Conservation (phyloP, 192 early-diverging fungal genomes). For the Coemansia sp. region DNA sequence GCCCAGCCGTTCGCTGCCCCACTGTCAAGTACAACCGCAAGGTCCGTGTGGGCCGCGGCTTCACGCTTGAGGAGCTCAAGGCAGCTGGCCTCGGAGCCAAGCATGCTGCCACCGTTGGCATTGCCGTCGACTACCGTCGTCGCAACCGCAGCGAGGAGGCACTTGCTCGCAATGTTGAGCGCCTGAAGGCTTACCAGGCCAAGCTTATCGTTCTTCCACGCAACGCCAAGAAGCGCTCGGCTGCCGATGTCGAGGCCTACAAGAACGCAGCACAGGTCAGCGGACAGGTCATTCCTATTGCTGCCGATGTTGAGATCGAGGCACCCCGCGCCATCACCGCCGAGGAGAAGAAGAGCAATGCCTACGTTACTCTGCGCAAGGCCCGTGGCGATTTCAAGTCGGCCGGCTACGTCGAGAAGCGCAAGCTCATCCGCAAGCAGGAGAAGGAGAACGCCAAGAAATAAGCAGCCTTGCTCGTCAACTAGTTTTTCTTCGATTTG, state of each 20-base stretch:
- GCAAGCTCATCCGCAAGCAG: constrained; percentile 39
- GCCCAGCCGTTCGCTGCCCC: constrained; percentile 94
- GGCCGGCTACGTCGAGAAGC: constrained; percentile 61
- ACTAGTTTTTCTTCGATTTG: neutral
- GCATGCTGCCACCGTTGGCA: constrained; percentile 92
- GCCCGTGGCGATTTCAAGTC: constrained; percentile 55
- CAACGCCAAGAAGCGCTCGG: constrained; percentile 83
- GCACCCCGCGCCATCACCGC: constrained; percentile 56
- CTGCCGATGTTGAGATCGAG: constrained; percentile 30
- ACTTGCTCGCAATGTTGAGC: constrained; percentile 89
- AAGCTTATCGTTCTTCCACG: constrained; percentile 97
- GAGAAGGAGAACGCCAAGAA: constrained; percentile 57
- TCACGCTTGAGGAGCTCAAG: constrained; percentile 98
- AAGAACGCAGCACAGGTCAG: constrained; percentile 49
- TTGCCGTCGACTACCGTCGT: constrained; percentile 95
- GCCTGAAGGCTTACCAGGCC: constrained; percentile 90
- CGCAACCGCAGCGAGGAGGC: constrained; percentile 95
- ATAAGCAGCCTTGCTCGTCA: constrained; percentile 14
- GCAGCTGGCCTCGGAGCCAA: constrained; percentile 91
- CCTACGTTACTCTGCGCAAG: constrained; percentile 55
- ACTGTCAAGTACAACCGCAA: constrained; percentile 99
- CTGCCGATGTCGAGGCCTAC: constrained; percentile 48
- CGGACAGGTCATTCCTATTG: constrained; percentile 43
- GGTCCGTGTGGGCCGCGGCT: constrained; percentile 94
- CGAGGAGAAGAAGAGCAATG: constrained; percentile 58